These are phyloP conservation scores for Globisporangium viniferum DNA, from an alignment of 352 stramenopile species.

Conservation along the genomic window DNA sequence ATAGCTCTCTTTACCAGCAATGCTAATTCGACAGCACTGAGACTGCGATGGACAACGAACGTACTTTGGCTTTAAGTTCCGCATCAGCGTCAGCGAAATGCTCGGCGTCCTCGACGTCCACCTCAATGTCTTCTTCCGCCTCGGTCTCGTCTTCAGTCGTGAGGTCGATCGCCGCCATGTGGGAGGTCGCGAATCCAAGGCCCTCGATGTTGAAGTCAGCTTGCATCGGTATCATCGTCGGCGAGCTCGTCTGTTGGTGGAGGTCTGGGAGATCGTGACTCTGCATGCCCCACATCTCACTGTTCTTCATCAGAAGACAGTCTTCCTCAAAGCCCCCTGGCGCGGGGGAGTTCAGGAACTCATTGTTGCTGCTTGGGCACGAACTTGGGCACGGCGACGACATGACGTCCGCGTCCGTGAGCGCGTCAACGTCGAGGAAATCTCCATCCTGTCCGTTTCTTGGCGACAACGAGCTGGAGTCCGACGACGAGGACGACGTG, in stretches of 20 bases:
- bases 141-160: slow-evolving; percentile 34
- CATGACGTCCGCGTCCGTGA: slow-evolving; percentile 46
- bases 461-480: slow-evolving; percentile 12
- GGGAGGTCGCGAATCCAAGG: slow-evolving; percentile 5
- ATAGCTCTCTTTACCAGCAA: too few species aligned
- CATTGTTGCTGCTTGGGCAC: slow-evolving; percentile 26
- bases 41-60: slow-evolving; percentile 1
- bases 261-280: not conserved
- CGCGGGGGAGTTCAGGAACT: slow-evolving; percentile 23
- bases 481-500: slow-evolving; percentile 4
- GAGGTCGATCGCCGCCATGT: slow-evolving; percentile 20
- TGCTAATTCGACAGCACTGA: too few species aligned
- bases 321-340: slow-evolving; percentile 37
- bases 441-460: slow-evolving; percentile 18
- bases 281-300: slow-evolving; percentile 3
- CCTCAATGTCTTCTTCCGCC: slow-evolving; percentile 20
- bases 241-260: too few species aligned
- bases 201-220: not conserved
- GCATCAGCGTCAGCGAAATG: slow-evolving; percentile 8
- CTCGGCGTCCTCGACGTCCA: slow-evolving; percentile 20
- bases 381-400: slow-evolving; percentile 49
- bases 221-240: slow-evolving; percentile 4
- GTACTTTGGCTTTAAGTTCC: slow-evolving; percentile 23
- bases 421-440: slow-evolving; percentile 37
- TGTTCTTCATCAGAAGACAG: slow-evolving; percentile 15